Conservation (phyloP, 2,329 filamentous ascomycete genomes). For the Aspergillus sp. region DNA sequence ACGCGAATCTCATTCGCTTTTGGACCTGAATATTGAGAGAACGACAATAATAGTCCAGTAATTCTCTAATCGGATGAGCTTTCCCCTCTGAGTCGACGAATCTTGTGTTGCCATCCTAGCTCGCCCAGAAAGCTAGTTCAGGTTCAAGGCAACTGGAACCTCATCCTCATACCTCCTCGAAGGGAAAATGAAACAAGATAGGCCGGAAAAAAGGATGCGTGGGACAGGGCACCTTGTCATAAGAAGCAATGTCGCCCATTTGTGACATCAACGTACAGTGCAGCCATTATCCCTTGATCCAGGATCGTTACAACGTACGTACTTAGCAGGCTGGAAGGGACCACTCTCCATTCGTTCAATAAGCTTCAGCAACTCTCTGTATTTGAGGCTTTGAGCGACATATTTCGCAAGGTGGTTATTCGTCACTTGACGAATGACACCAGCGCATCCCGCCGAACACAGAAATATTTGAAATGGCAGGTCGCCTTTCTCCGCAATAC, state of each 20-base stretch:
- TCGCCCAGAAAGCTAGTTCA: background rate
- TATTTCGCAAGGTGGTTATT: background rate
- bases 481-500: slow-evolving; percentile 22
- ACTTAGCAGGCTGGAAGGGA: background rate
- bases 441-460: slow-evolving; percentile 16
- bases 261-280: background rate
- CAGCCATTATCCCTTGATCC: slow-evolving; percentile 4
- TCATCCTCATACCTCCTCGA: background rate
- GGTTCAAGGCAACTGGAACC: slow-evolving; percentile 9
- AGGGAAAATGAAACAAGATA: background rate
- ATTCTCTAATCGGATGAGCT: background rate
- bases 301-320: background rate
- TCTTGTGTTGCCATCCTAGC: slow-evolving; percentile 6
- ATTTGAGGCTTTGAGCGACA: background rate
- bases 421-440: slow-evolving; percentile 17
- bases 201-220: background rate
- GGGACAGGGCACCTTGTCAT: slow-evolving; percentile 2
- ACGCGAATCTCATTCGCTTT: background rate
- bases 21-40: slow-evolving; percentile 5
- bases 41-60: background rate
- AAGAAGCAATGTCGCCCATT: background rate
- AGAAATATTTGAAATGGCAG: slow-evolving; percentile 16
- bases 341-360: background rate
- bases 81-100: background rate
- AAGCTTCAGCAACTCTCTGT: background rate